A percentile compares a stretch with the other conserved stretches of the same genome.
phyloP scores from a whole-genome alignment of 2,329 filamentous ascomycete species.

The Didymella pomorum region DNA sequence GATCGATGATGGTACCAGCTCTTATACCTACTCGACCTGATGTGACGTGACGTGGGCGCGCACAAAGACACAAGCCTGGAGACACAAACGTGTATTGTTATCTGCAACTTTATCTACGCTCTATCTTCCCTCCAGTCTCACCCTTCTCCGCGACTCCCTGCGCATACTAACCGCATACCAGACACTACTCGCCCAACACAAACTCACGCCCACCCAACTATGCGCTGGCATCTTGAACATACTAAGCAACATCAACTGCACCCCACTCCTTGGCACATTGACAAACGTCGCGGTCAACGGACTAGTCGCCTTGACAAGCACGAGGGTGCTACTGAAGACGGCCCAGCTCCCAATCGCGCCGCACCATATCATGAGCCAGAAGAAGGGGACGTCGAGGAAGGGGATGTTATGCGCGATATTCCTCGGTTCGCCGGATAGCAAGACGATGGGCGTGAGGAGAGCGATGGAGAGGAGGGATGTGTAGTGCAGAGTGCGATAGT shows the following conservation, averaged over 20 bases:
- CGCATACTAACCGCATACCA: conserved; percentile 59
- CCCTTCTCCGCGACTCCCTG: conserved; percentile 44
- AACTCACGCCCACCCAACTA: conserved; percentile 60
- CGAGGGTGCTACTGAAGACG: conserved; percentile 58
- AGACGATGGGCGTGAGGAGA: conserved; percentile 58
- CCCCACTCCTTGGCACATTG: conserved; percentile 58
- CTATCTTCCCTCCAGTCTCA: conserved; percentile 43
- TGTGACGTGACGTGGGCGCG: too few species aligned
- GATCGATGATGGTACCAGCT: too few species aligned
- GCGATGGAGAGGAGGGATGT: conserved; percentile 59
- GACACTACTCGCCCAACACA: conserved; percentile 60
- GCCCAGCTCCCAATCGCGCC: conserved; percentile 58
- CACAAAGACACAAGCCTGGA: too few species aligned
- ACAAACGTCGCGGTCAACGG: conserved; percentile 61
- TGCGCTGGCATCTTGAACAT: conserved; percentile 59
- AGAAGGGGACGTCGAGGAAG: conserved; percentile 63
- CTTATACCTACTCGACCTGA: too few species aligned
- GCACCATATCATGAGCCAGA: conserved; percentile 62
- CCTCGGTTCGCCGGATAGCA: conserved; percentile 59
- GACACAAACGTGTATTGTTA: background rate
- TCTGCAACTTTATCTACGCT: background rate
- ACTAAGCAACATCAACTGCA: conserved; percentile 58
- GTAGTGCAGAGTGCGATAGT: conserved; percentile 62
- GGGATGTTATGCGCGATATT: conserved; percentile 62
- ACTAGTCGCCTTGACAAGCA: conserved; percentile 60